Percentiles rank a stretch among this genome's conserved stretches.
These are phyloP conservation scores for Trichoderma orchidacearum DNA, from an alignment of 495 filamentous ascomycete species.

Conservation along the genomic window DNA sequence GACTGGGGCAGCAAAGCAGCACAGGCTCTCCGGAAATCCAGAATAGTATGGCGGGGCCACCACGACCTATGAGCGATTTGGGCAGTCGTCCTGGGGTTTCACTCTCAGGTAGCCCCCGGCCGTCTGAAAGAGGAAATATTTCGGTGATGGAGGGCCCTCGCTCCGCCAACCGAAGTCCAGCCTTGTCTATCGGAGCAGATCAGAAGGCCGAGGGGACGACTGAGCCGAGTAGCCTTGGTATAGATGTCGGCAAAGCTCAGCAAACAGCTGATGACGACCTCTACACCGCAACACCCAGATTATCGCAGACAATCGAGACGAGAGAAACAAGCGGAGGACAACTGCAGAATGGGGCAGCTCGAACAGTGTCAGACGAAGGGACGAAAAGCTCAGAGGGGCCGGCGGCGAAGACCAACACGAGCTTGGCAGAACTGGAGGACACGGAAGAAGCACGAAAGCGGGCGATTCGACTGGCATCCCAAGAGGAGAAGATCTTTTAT, in stretches of 20 bases:
- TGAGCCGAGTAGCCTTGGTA: background rate
- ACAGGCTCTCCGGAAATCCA: background rate
- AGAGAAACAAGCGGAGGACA: background rate
- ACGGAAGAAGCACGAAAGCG: conserved; percentile 21
- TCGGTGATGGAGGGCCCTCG: background rate
- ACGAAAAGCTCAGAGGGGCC: background rate
- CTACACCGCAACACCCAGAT: background rate
- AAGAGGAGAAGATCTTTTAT: conserved; percentile 38
- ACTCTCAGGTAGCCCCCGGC: background rate
- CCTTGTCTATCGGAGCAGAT: background rate
- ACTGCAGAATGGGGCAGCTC: background rate
- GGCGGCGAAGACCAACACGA: background rate
- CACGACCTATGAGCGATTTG: background rate
- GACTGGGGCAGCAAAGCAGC: background rate
- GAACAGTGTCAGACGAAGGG: background rate
- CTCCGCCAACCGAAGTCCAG: background rate
- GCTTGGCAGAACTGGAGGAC: conserved; percentile 11
- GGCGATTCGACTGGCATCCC: conserved; percentile 12
- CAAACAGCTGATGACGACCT: background rate
- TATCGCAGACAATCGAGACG: background rate
- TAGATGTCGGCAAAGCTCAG: background rate
- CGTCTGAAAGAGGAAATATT: background rate
- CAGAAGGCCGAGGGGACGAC: background rate
- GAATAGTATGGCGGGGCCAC: background rate
- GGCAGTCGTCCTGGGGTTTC: background rate